Percentiles rank a stretch among this genome's conserved stretches.
Conservation (phyloP, 176 grass and related monocot species). For the Oryza officinalis region DNA sequence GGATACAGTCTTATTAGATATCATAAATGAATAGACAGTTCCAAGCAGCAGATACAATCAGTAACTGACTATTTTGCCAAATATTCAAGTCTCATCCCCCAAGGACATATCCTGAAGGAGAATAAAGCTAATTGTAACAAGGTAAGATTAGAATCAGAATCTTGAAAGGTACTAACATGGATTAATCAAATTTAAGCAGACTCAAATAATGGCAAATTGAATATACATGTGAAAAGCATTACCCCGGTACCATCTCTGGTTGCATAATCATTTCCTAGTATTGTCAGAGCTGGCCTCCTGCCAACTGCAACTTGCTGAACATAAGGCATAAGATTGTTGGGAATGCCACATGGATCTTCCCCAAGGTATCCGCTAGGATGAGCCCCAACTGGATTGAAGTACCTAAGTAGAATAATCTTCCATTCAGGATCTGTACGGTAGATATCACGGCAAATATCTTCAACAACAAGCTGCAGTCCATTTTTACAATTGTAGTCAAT, state of each 20-base stretch:
- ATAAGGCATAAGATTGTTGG: slow-evolving; percentile 96
- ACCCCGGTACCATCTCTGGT: slow-evolving; percentile 91
- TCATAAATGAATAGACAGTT: neutral
- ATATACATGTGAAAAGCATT: slow-evolving; percentile 40
- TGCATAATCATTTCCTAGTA: slow-evolving; percentile 88
- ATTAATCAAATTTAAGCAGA: slow-evolving; percentile 25
- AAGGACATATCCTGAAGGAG: neutral
- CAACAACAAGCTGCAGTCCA: slow-evolving; percentile 72
- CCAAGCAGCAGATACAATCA: neutral
- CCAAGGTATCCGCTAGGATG: slow-evolving; percentile 89
- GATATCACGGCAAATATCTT: slow-evolving; percentile 91
- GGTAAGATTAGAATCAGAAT: neutral
- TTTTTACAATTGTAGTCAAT: slow-evolving; percentile 29
- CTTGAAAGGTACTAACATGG: neutral
- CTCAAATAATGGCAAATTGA: slow-evolving; percentile 17
- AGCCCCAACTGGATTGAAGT: slow-evolving; percentile 94
- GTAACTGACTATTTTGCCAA: neutral
- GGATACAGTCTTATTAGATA: neutral
- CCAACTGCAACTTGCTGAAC: slow-evolving; percentile 95
- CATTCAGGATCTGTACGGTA: slow-evolving; percentile 69
- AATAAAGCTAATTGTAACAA: slow-evolving; percentile 23
- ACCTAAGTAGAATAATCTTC: slow-evolving; percentile 86
- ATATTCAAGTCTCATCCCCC: neutral
- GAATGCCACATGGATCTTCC: slow-evolving; percentile 79
- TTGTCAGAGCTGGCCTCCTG: slow-evolving; percentile 72